These are phyloP conservation scores for Neurospora sp. DNA, from an alignment of 495 filamentous ascomycete species.

Conservation along the genomic window DNA sequence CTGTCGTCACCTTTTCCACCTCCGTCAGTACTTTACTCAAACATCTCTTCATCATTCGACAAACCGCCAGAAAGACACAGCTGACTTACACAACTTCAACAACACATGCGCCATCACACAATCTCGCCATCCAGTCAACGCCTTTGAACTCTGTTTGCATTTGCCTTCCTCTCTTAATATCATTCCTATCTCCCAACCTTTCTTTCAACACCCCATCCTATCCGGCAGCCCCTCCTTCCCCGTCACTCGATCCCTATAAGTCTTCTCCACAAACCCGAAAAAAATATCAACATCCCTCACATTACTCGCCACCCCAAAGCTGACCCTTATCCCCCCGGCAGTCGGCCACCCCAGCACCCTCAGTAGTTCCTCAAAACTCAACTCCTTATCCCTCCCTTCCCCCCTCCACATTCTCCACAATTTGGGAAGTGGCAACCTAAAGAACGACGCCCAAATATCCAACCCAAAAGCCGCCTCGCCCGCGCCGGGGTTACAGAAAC, in stretches of 20 bases:
- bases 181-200: neutral
- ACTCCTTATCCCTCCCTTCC: neutral
- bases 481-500: conserved; percentile 54
- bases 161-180: neutral
- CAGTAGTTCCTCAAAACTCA: neutral
- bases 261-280: conserved; percentile 20
- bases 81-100: too few relatives aligned
- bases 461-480: conserved; percentile 19
- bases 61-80: too few relatives aligned
- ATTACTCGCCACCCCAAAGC: conserved; percentile 24
- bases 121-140: too few relatives aligned
- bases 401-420: conserved; percentile 5
- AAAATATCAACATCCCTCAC: conserved; percentile 20
- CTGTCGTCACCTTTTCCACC: too few relatives aligned
- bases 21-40: too few relatives aligned
- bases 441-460: neutral
- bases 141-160: too few relatives aligned
- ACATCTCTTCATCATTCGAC: too few relatives aligned
- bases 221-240: neutral
- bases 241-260: conserved; percentile 20
- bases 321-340: conserved; percentile 21
- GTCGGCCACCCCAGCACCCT: neutral
- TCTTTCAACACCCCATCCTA: neutral
- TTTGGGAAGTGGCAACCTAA: neutral
- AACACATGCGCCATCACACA: too few relatives aligned